A percentile compares a stretch with the other conserved stretches of the same genome.
These are phyloP conservation scores for Herpetomonas samuelpessoai DNA, from an alignment of 208 protist species.

Conservation along the genomic window DNA sequence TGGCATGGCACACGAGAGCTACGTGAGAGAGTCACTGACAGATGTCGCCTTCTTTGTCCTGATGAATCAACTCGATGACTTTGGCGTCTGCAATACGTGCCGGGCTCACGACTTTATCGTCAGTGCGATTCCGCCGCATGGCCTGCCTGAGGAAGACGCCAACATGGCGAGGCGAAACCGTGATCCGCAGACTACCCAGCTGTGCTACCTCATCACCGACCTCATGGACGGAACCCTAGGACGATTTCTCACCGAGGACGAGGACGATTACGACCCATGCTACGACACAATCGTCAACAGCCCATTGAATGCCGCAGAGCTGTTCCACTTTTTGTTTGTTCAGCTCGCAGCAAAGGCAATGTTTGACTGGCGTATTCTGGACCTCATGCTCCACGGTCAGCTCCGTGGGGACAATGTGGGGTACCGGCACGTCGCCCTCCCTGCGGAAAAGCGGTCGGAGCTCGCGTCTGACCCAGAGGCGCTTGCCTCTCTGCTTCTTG, in stretches of 20 bases:
- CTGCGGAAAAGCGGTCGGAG: constrained; percentile 8
- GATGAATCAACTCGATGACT: constrained; percentile 74
- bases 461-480: constrained; percentile 13
- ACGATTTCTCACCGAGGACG: constrained; percentile 69
- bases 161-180: constrained; percentile 24
- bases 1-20: constrained; percentile 58
- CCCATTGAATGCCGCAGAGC: constrained; percentile 58
- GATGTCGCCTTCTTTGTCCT: constrained; percentile 81
- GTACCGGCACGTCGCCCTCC: constrained; percentile 31
- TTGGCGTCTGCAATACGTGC: constrained; percentile 39
- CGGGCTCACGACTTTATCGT: constrained; percentile 82
- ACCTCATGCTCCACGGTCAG: constrained; percentile 85
- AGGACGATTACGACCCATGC: constrained; percentile 77
- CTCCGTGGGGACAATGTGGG: constrained; percentile 88
- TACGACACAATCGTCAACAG: constrained; percentile 81
- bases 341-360: constrained; percentile 65
- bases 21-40: constrained; percentile 78
- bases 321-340: constrained; percentile 84
- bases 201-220: constrained; percentile 81
- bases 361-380: constrained; percentile 78
- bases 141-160: constrained; percentile 50
- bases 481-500: constrained; percentile 3
- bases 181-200: constrained; percentile 25
- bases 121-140: constrained; percentile 38
- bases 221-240: constrained; percentile 87